phyloP scores from a whole-genome alignment of 2,329 filamentous ascomycete species.

The Monilinia fructicola region DNA sequence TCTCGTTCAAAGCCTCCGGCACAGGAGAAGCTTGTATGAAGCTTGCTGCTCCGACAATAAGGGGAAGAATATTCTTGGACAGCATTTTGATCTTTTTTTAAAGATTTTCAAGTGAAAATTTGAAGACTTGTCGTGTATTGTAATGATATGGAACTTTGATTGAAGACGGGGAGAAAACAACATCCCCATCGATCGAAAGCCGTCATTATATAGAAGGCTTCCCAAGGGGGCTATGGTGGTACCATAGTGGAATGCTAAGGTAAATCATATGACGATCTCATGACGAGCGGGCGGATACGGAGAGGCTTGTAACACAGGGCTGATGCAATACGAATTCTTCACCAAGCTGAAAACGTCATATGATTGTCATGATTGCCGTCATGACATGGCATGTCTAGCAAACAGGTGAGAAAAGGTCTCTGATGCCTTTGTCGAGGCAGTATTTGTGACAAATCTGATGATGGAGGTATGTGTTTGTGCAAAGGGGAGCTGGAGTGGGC shows the following conservation, averaged over 20 bases:
- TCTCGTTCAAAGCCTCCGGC: neutral
- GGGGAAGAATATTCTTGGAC: neutral
- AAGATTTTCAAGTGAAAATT: neutral
- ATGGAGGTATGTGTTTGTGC: neutral
- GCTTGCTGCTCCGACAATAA: conserved; percentile 5
- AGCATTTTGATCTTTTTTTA: conserved; percentile 7
- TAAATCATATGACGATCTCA: conserved; percentile 2
- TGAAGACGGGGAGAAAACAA: neutral
- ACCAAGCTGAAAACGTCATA: conserved; percentile 18
- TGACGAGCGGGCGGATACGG: neutral
- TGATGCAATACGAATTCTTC: neutral
- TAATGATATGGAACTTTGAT: neutral
- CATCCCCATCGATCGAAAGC: neutral
- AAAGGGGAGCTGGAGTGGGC: neutral
- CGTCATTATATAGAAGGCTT: neutral
- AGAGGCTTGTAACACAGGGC: conserved; percentile 13
- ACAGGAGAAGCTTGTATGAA: conserved; percentile 17
- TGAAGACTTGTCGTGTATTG: neutral
- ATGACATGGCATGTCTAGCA: neutral
- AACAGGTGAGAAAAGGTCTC: neutral
- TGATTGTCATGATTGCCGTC: neutral
- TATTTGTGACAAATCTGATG: conserved; percentile 7
- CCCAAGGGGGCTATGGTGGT: neutral
- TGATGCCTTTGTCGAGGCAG: neutral
- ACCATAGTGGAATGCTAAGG: neutral